Conservation (phyloP, 441 rosid species). For the Cnidoscolus chayamansa region DNA sequence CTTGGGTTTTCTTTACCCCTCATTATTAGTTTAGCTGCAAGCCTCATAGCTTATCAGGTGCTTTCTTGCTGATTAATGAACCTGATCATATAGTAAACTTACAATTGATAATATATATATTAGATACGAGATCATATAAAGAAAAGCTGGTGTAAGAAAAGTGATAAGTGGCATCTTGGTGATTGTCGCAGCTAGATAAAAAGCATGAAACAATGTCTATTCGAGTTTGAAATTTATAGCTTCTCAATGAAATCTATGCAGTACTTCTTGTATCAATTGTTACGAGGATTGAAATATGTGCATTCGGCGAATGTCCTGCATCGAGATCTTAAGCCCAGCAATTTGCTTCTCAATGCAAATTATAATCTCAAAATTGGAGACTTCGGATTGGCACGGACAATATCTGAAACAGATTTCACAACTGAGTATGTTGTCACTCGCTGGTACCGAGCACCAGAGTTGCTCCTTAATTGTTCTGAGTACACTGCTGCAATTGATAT, state of each 20-base stretch:
- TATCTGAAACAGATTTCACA: conserved; percentile 96
- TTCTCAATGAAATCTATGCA: conserved; percentile 36
- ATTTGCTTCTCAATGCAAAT: conserved; percentile 79
- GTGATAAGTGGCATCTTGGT: background rate
- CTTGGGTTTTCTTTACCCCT: background rate
- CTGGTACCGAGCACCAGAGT: conserved; percentile 95
- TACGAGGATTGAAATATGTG: conserved; percentile 85
- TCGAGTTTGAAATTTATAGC: conserved; percentile 6
- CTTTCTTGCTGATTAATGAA: background rate
- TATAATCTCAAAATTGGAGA: conserved; percentile 93
- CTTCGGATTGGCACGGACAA: conserved; percentile 93
- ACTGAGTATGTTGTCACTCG: conserved; percentile 95
- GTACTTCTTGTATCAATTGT: conserved; percentile 85
- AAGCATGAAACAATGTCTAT: background rate
- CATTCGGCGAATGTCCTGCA: conserved; percentile 89
- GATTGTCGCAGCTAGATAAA: background rate
- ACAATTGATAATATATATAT: too few relatives aligned
- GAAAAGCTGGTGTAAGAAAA: background rate
- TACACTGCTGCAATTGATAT: conserved; percentile 95
- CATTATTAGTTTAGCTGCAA: conserved; percentile 10
- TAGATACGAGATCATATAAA: background rate
- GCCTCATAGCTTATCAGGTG: conserved; percentile 10
- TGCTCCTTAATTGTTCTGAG: conserved; percentile 92
- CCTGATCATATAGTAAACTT: too few relatives aligned
- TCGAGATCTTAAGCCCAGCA: conserved; percentile 93